Evolutionary conservation across 208 protist species (phyloP).

Genomic region (Sergeia podlipaevii): DNA sequence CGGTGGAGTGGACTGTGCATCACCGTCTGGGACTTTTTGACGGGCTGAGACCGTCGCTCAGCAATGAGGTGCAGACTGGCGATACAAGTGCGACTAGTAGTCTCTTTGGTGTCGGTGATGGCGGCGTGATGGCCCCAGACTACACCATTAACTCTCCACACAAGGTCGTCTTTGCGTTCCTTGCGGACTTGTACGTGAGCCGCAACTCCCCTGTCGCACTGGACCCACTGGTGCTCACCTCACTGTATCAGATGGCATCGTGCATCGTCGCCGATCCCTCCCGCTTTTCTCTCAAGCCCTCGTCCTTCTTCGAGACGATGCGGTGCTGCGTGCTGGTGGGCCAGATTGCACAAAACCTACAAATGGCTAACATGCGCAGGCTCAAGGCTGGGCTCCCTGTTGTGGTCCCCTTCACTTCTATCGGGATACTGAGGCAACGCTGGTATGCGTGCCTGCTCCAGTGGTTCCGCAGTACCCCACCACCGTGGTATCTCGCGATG

Average conservation of each 20-base stretch:
- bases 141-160: conserved; percentile 57
- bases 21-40: conserved; percentile 75
- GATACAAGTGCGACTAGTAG: conserved; percentile 9
- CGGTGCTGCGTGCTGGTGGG: conserved; percentile 55
- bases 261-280: conserved; percentile 45
- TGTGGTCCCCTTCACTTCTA: conserved; percentile 49
- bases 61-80: conserved; percentile 59
- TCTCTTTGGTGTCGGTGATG: not conserved
- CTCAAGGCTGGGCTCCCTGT: conserved; percentile 25
- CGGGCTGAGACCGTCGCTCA: conserved; percentile 37
- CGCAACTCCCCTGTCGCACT: conserved; percentile 37
- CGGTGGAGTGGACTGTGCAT: conserved; percentile 59
- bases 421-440: conserved; percentile 67
- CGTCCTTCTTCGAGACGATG: conserved; percentile 81
- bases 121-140: conserved; percentile 19
- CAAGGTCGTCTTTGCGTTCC: conserved; percentile 67
- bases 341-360: conserved; percentile 46
- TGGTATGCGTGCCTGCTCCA: conserved; percentile 73
- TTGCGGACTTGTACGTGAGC: conserved; percentile 60
- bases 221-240: conserved; percentile 43
- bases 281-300: conserved; percentile 64
- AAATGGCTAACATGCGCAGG: conserved; percentile 48
- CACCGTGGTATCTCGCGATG: conserved; percentile 74
- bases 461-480: conserved; percentile 78
- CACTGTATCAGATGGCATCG: conserved; percentile 48